These are phyloP conservation scores for Coemansia sp. DNA, from an alignment of 192 early-diverging fungal species.

Conservation along the genomic window DNA sequence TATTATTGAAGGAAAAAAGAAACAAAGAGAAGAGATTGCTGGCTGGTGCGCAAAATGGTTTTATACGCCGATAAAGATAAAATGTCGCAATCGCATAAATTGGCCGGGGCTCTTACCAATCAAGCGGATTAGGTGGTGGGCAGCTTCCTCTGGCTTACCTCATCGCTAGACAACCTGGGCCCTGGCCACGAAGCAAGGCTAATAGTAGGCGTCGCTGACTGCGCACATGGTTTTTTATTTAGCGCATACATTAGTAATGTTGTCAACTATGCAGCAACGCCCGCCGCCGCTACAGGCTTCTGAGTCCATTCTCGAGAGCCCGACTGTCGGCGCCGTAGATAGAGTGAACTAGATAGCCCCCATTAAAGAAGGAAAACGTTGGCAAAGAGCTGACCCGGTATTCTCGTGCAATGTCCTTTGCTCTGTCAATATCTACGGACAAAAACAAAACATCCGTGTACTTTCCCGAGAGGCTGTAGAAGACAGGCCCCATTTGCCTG, in stretches of 20 bases:
- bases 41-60: not conserved
- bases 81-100: not conserved
- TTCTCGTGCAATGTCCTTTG: slow-evolving; percentile 43
- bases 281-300: not conserved
- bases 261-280: not conserved
- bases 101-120: not conserved
- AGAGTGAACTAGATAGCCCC: slow-evolving; percentile 63
- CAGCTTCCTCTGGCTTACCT: not conserved
- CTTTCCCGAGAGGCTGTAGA: slow-evolving; percentile 61
- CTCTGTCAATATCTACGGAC: slow-evolving; percentile 85
- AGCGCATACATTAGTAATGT: too few species aligned
- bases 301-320: slow-evolving; percentile 13
- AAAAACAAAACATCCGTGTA: slow-evolving; percentile 67
- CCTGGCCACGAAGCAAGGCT: not conserved
- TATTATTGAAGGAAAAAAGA: too few species aligned
- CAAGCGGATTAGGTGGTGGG: not conserved
- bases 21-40: not conserved
- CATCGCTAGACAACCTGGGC: not conserved
- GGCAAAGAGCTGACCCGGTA: slow-evolving; percentile 70
- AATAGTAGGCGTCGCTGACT: not conserved
- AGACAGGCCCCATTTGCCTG: slow-evolving; percentile 72
- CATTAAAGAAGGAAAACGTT: slow-evolving; percentile 75
- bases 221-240: not conserved
- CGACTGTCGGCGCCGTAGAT: slow-evolving; percentile 64
- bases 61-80: too few species aligned